Evolutionary conservation across 257 asterid genomes (phyloP).

Genomic region (Solanum ossicruentum): DNA sequence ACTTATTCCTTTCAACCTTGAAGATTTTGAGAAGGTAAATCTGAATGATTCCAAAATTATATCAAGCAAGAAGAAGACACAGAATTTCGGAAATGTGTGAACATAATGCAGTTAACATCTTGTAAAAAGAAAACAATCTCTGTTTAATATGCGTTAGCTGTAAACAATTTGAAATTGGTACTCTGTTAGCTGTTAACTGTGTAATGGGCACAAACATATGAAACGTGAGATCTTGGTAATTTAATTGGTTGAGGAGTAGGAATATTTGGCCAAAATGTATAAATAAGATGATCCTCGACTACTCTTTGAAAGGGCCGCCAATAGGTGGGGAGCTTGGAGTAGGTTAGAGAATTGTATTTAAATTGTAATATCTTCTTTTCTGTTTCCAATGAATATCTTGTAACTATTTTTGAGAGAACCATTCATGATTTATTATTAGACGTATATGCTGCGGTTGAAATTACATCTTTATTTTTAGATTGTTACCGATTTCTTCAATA

Average conservation of each 20-base stretch:
- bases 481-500: neutral
- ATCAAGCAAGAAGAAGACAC: neutral
- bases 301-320: neutral
- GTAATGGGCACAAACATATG: neutral
- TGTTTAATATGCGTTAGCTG: neutral
- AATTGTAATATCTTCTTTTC: neutral
- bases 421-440: neutral
- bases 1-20: conserved; percentile 53
- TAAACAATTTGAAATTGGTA: neutral
- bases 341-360: neutral
- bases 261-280: neutral
- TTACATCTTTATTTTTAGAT: neutral
- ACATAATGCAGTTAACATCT: neutral
- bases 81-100: neutral
- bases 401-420: neutral
- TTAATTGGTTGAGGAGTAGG: neutral
- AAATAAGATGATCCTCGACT: neutral
- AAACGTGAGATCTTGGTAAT: neutral
- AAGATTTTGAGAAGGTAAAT: conserved; percentile 77
- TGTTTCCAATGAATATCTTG: neutral
- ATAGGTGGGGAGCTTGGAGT: neutral
- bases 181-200: neutral
- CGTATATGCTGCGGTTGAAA: neutral
- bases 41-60: neutral
- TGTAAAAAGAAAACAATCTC: neutral